Evolutionary conservation across 345 rosid species (phyloP).

Genomic region (Sapria himalayana): DNA sequence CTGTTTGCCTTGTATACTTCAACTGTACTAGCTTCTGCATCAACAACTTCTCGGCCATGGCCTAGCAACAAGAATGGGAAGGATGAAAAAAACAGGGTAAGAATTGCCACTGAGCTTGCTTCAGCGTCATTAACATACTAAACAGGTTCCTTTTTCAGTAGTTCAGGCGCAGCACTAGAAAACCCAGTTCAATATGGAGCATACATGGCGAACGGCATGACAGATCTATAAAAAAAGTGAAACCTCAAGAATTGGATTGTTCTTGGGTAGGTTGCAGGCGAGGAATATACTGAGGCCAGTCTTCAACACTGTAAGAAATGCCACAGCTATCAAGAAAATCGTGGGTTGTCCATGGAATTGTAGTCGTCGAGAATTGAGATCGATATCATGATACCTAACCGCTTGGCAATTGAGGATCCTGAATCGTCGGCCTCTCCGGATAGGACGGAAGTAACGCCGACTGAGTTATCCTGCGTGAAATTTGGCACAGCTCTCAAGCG

Average conservation of each 20-base stretch:
- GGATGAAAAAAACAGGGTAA: background rate
- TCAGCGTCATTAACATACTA: background rate
- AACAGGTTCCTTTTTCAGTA: background rate
- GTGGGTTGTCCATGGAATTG: background rate
- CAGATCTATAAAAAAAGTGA: background rate
- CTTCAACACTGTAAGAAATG: conserved; percentile 40
- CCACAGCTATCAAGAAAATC: background rate
- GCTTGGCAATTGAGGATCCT: conserved; percentile 75
- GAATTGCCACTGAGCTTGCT: background rate
- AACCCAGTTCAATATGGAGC: no score
- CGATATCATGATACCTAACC: conserved; percentile 30
- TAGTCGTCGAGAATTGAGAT: background rate
- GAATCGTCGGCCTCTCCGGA: conserved; percentile 77
- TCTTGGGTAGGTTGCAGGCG: conserved; percentile 77
- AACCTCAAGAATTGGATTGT: conserved; percentile 74
- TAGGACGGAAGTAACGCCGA: conserved; percentile 49
- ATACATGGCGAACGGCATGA: no score
- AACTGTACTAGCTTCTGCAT: conserved; percentile 47
- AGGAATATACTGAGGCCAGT: conserved; percentile 57
- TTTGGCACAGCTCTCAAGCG: no score
- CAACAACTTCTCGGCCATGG: conserved; percentile 57
- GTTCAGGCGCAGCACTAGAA: no score
- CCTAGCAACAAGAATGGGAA: conserved; percentile 20
- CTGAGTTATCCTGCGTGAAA: conserved; percentile 31
- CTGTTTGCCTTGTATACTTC: conserved; percentile 36